Evolutionary conservation across 106 monocot genomes (phyloP).

Genomic region (Ottelia alismoides): DNA sequence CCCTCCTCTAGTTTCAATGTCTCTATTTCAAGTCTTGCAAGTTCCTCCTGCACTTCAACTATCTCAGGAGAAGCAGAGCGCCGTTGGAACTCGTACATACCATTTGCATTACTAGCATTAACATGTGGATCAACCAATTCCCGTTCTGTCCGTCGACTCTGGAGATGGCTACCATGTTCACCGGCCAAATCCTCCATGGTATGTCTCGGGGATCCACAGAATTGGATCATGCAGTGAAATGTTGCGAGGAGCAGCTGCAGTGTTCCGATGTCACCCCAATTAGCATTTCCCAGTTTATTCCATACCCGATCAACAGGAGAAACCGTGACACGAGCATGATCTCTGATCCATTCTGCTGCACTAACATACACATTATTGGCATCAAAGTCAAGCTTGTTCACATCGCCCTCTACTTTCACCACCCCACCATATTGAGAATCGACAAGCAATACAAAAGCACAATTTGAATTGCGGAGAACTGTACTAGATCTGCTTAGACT

Average conservation of each 20-base stretch:
- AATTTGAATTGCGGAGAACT: constrained; percentile 47
- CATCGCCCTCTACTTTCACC: constrained; percentile 70
- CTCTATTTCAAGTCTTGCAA: constrained; percentile 31
- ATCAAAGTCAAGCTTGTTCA: constrained; percentile 57
- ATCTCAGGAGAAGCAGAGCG: constrained; percentile 67
- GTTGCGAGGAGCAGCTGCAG: constrained; percentile 71
- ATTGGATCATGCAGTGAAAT: constrained; percentile 62
- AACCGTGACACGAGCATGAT: constrained; percentile 46
- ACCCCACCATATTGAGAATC: constrained; percentile 90
- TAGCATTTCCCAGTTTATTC: constrained; percentile 91
- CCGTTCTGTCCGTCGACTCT: constrained; percentile 67
- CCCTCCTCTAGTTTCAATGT: constrained; percentile 58
- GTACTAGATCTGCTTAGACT: constrained; percentile 65
- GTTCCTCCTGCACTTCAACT: constrained; percentile 78
- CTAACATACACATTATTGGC: constrained; percentile 63
- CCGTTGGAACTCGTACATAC: constrained; percentile 47
- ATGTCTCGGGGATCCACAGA: constrained; percentile 69
- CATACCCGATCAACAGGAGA: constrained; percentile 72
- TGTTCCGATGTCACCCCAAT: constrained; percentile 92
- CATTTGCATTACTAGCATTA: constrained; percentile 71
- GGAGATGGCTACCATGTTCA: constrained; percentile 49
- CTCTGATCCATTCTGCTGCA: constrained; percentile 75
- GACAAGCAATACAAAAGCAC: constrained; percentile 70
- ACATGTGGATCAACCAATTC: constrained; percentile 32
- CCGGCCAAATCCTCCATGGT: constrained; percentile 59